Conservation (phyloP, 2,329 filamentous ascomycete genomes). For the Xylariaceae sp. region DNA sequence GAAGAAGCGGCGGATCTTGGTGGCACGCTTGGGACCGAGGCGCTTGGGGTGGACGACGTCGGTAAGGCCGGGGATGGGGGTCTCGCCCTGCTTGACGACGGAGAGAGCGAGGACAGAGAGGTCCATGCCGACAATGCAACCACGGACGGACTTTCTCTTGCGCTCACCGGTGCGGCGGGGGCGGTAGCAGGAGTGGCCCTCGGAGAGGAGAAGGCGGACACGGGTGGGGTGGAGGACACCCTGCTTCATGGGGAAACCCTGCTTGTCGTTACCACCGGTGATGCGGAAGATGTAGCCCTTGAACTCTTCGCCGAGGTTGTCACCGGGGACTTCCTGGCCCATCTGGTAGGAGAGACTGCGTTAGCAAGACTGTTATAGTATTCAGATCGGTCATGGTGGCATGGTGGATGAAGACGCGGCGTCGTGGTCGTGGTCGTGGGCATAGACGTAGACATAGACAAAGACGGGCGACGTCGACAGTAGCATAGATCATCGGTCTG, state of each 20-base stretch:
- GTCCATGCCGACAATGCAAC: conserved; percentile 97
- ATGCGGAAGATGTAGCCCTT: conserved; percentile 99
- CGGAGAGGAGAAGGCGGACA: conserved; percentile 92
- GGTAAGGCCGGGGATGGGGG: conserved; percentile 91
- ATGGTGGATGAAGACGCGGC: neutral
- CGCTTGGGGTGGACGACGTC: conserved; percentile 98
- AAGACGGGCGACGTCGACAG: neutral
- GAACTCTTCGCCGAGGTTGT: conserved; percentile 97
- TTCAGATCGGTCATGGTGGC: neutral
- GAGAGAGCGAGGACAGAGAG: conserved; percentile 89
- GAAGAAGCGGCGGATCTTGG: conserved; percentile 99
- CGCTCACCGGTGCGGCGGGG: conserved; percentile 96
- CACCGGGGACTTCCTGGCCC: conserved; percentile 87
- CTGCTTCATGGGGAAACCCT: conserved; percentile 99
- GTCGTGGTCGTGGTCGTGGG: conserved; percentile 4
- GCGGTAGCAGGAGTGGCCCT: conserved; percentile 99
- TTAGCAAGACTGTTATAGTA: conserved; percentile 31
- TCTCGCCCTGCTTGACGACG: conserved; percentile 97
- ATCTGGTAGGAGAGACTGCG: conserved; percentile 48
- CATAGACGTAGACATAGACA: conserved; percentile 10
- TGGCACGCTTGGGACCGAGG: conserved; percentile 98
- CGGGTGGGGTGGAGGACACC: conserved; percentile 98
- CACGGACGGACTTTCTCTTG: conserved; percentile 98
- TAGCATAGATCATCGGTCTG: no score
- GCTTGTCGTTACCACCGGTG: conserved; percentile 99